phyloP scores from a whole-genome alignment of 768 basidiomycete genomes.

The Naganishia kalamii region DNA sequence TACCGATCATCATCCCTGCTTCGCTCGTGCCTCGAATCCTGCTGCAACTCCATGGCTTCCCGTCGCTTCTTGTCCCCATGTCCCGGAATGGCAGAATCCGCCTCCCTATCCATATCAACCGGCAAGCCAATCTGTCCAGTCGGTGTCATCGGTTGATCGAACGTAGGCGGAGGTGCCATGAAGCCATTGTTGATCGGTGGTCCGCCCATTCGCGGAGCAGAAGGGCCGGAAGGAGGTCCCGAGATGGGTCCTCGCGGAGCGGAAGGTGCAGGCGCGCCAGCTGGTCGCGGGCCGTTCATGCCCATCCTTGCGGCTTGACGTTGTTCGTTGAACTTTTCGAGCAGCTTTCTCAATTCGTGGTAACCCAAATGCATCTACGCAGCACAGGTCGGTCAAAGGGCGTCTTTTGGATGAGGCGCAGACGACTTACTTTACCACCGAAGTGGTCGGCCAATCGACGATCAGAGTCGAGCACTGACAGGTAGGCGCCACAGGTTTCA shows the following conservation, averaged over 20 bases:
- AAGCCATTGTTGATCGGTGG: conserved; percentile 20
- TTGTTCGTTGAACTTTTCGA: conserved; percentile 81
- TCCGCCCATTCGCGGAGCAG: conserved; percentile 27
- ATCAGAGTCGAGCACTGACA: conserved; percentile 95
- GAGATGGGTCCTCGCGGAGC: conserved; percentile 12
- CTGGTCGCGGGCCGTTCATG: conserved; percentile 46
- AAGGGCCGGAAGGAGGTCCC: conserved; percentile 30
- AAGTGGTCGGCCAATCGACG: conserved; percentile 98
- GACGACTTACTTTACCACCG: conserved; percentile 80
- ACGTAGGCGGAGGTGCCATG: conserved; percentile 23
- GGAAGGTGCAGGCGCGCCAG: conserved; percentile 13
- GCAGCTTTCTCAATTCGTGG: conserved; percentile 92
- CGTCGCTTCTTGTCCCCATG: conserved; percentile 44
- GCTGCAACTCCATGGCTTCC: conserved; percentile 41
- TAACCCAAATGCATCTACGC: conserved; percentile 95
- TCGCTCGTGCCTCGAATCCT: conserved; percentile 36
- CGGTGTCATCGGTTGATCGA: conserved; percentile 33
- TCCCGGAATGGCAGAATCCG: conserved; percentile 24
- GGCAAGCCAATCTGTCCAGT: conserved; percentile 41
- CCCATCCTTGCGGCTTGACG: conserved; percentile 66
- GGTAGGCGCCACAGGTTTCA: conserved; percentile 99
- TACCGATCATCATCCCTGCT: conserved; percentile 26
- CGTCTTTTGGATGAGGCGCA: conserved; percentile 1
- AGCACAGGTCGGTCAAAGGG: not conserved
- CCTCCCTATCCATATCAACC: conserved; percentile 38